These are phyloP conservation scores for Hypsizygus marmoreus DNA, from an alignment of 768 basidiomycete species.

Conservation along the genomic window DNA sequence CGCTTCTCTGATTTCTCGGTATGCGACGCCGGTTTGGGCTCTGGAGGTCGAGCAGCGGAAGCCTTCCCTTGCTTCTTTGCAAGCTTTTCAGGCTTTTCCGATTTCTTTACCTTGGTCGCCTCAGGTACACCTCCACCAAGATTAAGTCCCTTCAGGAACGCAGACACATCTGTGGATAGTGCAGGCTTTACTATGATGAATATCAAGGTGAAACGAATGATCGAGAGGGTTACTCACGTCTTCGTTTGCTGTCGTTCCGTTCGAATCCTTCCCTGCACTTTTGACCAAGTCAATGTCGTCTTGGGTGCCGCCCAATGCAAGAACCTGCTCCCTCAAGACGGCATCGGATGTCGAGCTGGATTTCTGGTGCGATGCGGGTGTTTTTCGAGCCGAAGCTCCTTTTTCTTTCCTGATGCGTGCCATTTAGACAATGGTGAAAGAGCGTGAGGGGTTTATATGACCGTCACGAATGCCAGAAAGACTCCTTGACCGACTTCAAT, in stretches of 20 bases:
- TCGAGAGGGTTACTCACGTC: conserved; percentile 31
- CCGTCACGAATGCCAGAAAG: too few relatives aligned
- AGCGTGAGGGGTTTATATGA: too few relatives aligned
- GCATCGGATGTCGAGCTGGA: conserved; percentile 12
- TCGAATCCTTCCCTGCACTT: conserved; percentile 33
- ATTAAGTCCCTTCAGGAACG: conserved; percentile 46
- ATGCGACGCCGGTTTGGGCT: not conserved
- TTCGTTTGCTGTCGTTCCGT: conserved; percentile 26
- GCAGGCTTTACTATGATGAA: conserved; percentile 30
- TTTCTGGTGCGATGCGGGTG: conserved; percentile 6
- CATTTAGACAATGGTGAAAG: too few relatives aligned
- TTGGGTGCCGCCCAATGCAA: conserved; percentile 48
- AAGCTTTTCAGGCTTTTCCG: conserved; percentile 16
- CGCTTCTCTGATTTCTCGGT: conserved; percentile 10
- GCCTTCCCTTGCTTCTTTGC: conserved; percentile 18
- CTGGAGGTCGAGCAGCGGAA: conserved; percentile 1
- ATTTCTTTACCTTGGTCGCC: conserved; percentile 9
- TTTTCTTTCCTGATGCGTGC: conserved; percentile 27
- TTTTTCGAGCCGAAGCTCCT: conserved; percentile 4
- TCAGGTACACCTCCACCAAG: conserved; percentile 19
- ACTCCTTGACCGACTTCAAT: too few relatives aligned
- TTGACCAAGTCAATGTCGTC: conserved; percentile 49
- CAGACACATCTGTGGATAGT: conserved; percentile 47
- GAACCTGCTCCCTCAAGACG: conserved; percentile 33
- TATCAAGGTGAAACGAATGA: not conserved